Evolutionary conservation across 2,329 filamentous ascomycete species (phyloP), one percentile per base, ranked within the genome.

Genomic region (Hyphodiscus sp.): DNA sequence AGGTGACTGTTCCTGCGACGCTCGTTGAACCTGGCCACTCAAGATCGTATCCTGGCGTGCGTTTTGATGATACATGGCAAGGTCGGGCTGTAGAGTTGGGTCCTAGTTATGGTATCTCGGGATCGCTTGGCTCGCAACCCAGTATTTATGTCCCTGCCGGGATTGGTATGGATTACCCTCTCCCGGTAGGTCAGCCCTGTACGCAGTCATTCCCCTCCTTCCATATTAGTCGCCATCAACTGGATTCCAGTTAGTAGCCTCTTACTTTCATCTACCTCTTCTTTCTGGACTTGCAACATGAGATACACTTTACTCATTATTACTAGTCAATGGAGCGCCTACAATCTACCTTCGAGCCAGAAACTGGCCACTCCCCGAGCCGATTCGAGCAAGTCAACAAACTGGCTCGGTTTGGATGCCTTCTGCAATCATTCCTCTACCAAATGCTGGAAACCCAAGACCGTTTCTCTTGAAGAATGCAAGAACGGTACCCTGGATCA

Each of bases 381-480:
- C 33, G 13, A 13, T 38, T 38, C 33, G 33, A 38, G 33, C 2
- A 38, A 13, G 4, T 13, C 33, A n/a, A 33, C 29, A 7, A 5
- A 10, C 33, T 15, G 11, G 38, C 26, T 51, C 42, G 16, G 8
- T 51, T 38, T 51, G 49, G 49, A 45, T 45, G 41, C 49, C 49
- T 16, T 42, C 45, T 7, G 29, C 29, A 9, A 20, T 15, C 16
- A 46, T 33, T 41, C 29, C 49, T 38, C 8, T 51, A 7, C 41
- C 42, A 7, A 23, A 41, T 20, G 49, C 49, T 8, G 13, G n/a
- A 10, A 26, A 16, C 15, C 19, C 18, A 10, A 43, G 49, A 44
- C n/a, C 20, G 1, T 45, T 11, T 19, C 26, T 51, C n/a, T 45
- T 45, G 18, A 46, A 51, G 26, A 26, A 13, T 41, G 23, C 26